Percentiles rank a stretch among this genome's conserved stretches.
phyloP scores from a whole-genome alignment of 768 basidiomycete genomes.

The Amanita jacksonii region DNA sequence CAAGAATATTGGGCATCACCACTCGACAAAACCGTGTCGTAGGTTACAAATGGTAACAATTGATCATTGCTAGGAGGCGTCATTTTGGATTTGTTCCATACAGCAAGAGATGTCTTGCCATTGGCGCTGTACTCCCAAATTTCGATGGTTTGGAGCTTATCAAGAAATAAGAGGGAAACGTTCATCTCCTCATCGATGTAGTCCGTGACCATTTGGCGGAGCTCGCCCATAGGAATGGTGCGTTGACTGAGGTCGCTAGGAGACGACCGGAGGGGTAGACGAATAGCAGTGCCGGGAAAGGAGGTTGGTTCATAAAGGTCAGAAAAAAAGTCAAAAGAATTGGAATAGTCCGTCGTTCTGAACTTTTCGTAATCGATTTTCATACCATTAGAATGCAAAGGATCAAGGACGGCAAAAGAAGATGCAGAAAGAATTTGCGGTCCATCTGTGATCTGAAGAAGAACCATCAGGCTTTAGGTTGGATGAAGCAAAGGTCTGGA shows the following conservation, averaged over 20 bases:
- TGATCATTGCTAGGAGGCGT: neutral
- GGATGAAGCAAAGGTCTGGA: neutral
- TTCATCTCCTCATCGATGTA: slow-evolving; percentile 32
- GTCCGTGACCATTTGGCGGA: slow-evolving; percentile 29
- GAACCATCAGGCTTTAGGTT: neutral
- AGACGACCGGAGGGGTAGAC: slow-evolving; percentile 33
- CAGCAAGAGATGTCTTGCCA: slow-evolving; percentile 16
- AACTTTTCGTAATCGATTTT: slow-evolving; percentile 20
- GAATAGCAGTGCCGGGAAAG: slow-evolving; percentile 33
- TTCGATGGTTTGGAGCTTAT: slow-evolving; percentile 29
- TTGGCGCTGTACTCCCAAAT: slow-evolving; percentile 25
- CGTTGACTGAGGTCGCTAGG: slow-evolving; percentile 26
- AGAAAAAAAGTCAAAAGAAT: slow-evolving; percentile 21
- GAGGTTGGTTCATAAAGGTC: slow-evolving; percentile 9
- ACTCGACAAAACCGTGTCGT: slow-evolving; percentile 3
- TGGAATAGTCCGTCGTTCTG: slow-evolving; percentile 22
- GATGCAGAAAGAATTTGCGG: slow-evolving; percentile 38
- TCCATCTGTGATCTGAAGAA: slow-evolving; percentile 34
- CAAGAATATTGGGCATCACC: slow-evolving; percentile 14
- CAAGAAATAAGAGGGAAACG: slow-evolving; percentile 33
- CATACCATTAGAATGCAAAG: slow-evolving; percentile 25
- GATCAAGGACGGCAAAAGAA: slow-evolving; percentile 34
- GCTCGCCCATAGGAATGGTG: slow-evolving; percentile 20
- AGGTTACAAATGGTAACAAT: neutral
- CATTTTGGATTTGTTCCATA: slow-evolving; percentile 10